Percentiles rank a stretch among this genome's conserved stretches.
These are phyloP conservation scores for Marchantia paleacea DNA, from an alignment of 225 moss, liverwort and hornwort genomes.

Conservation along the genomic window DNA sequence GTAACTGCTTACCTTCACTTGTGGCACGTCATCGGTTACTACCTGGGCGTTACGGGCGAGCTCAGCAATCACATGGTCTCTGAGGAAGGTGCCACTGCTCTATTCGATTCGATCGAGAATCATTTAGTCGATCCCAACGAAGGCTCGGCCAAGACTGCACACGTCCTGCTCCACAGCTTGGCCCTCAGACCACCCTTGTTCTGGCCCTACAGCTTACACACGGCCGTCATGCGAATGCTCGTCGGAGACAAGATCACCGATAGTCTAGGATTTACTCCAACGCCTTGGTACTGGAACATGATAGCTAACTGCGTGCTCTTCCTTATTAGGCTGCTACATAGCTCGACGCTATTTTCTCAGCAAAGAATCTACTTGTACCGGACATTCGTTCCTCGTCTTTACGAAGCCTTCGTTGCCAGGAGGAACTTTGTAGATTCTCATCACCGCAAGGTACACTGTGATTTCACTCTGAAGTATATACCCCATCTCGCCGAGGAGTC, in stretches of 20 bases:
- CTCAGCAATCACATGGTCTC: neutral
- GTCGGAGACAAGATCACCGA: slow-evolving; percentile 17
- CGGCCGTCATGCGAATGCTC: neutral
- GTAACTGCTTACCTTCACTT: slow-evolving; percentile 15
- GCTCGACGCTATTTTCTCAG: neutral
- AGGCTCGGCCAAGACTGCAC: neutral
- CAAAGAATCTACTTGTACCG: neutral
- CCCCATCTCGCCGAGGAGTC: no score
- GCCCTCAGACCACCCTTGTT: slow-evolving; percentile 5
- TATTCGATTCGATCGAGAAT: neutral
- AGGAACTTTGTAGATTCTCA: no score
- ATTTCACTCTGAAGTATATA: no score
- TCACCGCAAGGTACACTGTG: no score
- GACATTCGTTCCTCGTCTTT: neutral
- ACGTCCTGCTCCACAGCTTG: neutral
- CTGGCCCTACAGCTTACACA: slow-evolving; percentile 1
- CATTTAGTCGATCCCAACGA: slow-evolving; percentile 15
- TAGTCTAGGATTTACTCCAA: neutral
- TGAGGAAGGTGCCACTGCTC: neutral
- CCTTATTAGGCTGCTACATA: neutral
- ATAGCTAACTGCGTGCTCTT: neutral
- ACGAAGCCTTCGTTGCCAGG: no score
- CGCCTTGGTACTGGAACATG: slow-evolving; percentile 1
- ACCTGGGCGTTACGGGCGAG: neutral
- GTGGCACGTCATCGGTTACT: slow-evolving; percentile 13